phyloP scores from a whole-genome alignment of 495 filamentous ascomycete genomes.

The Penicillium daleae region DNA sequence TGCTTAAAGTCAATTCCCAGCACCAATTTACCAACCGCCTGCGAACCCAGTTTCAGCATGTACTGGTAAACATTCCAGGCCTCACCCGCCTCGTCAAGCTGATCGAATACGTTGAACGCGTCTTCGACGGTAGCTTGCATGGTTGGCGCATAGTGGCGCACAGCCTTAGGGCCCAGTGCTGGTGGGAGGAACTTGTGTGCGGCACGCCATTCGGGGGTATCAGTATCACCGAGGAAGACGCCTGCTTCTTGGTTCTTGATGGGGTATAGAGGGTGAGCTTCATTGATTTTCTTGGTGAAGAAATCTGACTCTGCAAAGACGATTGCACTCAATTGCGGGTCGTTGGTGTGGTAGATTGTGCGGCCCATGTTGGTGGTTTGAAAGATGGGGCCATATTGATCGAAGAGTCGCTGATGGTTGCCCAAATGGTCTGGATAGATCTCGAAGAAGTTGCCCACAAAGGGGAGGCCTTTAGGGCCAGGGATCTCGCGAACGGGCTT shows the following conservation, averaged over 20 bases:
- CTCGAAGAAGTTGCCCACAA: slow-evolving; percentile 56
- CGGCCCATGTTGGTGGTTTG: slow-evolving; percentile 58
- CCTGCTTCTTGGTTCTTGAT: slow-evolving; percentile 47
- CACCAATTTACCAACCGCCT: slow-evolving; percentile 52
- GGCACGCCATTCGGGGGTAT: slow-evolving; percentile 46
- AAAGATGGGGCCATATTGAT: slow-evolving; percentile 55
- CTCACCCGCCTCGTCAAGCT: slow-evolving; percentile 47
- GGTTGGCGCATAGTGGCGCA: slow-evolving; percentile 55
- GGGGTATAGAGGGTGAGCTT: slow-evolving; percentile 50
- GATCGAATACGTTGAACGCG: slow-evolving; percentile 54
- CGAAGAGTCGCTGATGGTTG: slow-evolving; percentile 59
- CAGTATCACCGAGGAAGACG: slow-evolving; percentile 56
- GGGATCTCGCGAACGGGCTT: slow-evolving; percentile 43
- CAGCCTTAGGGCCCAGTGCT: slow-evolving; percentile 54
- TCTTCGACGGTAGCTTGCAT: slow-evolving; percentile 52
- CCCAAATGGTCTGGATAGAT: slow-evolving; percentile 61
- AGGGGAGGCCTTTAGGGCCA: slow-evolving; percentile 52
- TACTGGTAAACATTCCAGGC: slow-evolving; percentile 61
- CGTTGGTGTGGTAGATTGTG: slow-evolving; percentile 52
- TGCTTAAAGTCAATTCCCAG: slow-evolving; percentile 56
- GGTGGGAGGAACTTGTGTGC: slow-evolving; percentile 61
- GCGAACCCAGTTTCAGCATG: slow-evolving; percentile 59
- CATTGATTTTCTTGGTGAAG: slow-evolving; percentile 56
- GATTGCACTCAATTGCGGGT: slow-evolving; percentile 44
- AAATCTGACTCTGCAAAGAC: slow-evolving; percentile 50